Base-by-base conservation (phyloP, 2,329 filamentous ascomycete genomes). In the Pseudocercospora pini-densiflorae region DNA sequence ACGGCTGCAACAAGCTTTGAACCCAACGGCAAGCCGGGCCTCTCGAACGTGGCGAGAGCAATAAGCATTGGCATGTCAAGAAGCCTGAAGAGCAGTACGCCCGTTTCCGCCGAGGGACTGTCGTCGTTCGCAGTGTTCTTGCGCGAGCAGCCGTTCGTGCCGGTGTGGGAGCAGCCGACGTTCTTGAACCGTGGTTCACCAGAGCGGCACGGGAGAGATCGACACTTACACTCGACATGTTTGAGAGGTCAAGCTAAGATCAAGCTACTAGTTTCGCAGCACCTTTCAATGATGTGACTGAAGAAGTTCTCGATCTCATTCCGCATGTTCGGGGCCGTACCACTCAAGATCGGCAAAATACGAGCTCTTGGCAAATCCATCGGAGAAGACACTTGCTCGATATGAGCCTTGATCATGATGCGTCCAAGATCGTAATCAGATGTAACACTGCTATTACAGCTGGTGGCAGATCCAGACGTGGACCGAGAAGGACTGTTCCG, bases 291-390 rank as follows among this genome's bases (percentile, higher is more conserved):
- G 21, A 24, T n/a, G 24, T 31, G 27, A 55, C 1, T n/a, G 23
- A 55, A n/a, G 51, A 55, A 33, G 51, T 55, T 55, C 51, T 55
- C 51, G 51, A 55, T 55, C 51, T 3, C n/a, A 55, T 27, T 31
- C 24, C 23, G 16, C 16, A 29, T 31, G 27, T 55, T 55, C 51
- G 51, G 27, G 51, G 8, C 16, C 27, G 27, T n/a, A 55, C 16
- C 16, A n/a, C 51, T 29, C 5, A 16, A 43, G 40, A n/a, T 19
- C 16, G 16, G 27, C 24, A 7, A 14, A 55, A 33, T 31, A 55
- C 23, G 51, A 31, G 51, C 51, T 29, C 16, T 16, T 54, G 49
- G 49, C 51, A 31, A 29, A 31, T 19, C 23, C 27, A n/a, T 6
- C n/a, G 40, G 40, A 9, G 16, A 19, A n/a, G 40, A 43, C 14